Conservation (phyloP, 108 stramenopile species). For the Nitzschia palea region DNA sequence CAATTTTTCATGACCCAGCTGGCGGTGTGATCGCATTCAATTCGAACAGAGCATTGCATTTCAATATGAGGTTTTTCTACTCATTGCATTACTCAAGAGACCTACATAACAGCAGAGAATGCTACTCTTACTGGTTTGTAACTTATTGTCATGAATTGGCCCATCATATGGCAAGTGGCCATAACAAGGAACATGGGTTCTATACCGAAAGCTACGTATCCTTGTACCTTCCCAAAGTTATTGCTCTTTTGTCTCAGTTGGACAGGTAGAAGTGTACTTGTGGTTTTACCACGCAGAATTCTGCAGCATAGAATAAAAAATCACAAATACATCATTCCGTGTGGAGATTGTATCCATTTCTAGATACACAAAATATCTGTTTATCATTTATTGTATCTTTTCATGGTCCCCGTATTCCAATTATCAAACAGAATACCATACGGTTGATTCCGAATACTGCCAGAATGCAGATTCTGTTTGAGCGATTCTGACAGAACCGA, state of each 20-base stretch:
- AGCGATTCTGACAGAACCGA: too few species aligned
- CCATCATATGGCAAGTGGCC: slow-evolving; percentile 64
- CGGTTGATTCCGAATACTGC: too few species aligned
- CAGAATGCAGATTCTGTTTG: too few species aligned
- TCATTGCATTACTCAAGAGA: slow-evolving; percentile 44
- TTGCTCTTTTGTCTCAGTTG: slow-evolving; percentile 17
- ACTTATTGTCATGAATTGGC: slow-evolving; percentile 67
- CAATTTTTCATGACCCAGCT: slow-evolving; percentile 71
- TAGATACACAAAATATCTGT: too few species aligned
- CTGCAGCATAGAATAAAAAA: too few species aligned
- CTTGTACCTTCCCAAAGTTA: slow-evolving; percentile 48
- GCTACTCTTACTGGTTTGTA: slow-evolving; percentile 77
- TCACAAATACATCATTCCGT: too few species aligned
- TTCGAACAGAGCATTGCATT: slow-evolving; percentile 61
- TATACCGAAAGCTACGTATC: slow-evolving; percentile 61
- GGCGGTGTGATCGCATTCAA: slow-evolving; percentile 78
- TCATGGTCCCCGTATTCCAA: too few species aligned
- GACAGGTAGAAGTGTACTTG: background rate
- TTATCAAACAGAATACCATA: too few species aligned
- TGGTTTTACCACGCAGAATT: too few species aligned
- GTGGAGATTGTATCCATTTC: too few species aligned
- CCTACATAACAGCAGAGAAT: slow-evolving; percentile 27
- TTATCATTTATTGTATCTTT: too few species aligned
- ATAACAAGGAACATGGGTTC: slow-evolving; percentile 71
- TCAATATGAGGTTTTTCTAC: slow-evolving; percentile 72